phyloP scores from a whole-genome alignment of 78 protist genomes.

The Diacronema lutheri region DNA sequence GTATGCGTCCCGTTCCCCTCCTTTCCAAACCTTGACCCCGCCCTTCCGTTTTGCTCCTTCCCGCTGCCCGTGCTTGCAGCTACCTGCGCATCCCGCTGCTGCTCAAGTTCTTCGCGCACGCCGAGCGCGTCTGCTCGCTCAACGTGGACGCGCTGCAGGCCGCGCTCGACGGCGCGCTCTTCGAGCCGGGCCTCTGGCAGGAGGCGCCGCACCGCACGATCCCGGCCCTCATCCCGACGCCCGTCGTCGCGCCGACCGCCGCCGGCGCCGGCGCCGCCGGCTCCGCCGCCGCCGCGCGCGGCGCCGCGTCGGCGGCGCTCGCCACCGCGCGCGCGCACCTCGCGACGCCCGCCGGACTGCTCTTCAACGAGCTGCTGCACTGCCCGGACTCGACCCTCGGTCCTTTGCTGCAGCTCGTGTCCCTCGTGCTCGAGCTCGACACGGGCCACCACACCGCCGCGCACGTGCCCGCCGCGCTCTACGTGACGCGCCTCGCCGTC shows the following conservation, averaged over 20 bases:
- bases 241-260: too few relatives aligned
- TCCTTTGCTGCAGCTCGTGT: background rate
- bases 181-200: constrained; percentile 51
- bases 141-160: constrained; percentile 10
- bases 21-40: too few relatives aligned
- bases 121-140: constrained; percentile 11
- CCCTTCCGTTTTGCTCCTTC: too few relatives aligned
- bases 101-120: background rate
- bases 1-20: too few relatives aligned
- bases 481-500: constrained; percentile 18
- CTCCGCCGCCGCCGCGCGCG: too few relatives aligned
- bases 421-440: constrained; percentile 42
- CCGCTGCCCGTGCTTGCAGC: too few relatives aligned
- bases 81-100: constrained; percentile 58
- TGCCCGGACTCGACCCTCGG: constrained; percentile 1
- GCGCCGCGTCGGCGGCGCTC: too few relatives aligned
- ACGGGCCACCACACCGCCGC: constrained; percentile 1
- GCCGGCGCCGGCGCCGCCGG: too few relatives aligned
- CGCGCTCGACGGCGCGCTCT: constrained; percentile 46
- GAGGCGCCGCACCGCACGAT: background rate
- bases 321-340: constrained; percentile 16
- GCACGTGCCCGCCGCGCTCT: constrained; percentile 13
- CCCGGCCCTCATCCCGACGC: constrained; percentile 27
- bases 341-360: constrained; percentile 42
- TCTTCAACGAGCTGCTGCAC: constrained; percentile 40